Percentiles rank a stretch among this genome's conserved stretches.
Evolutionary conservation across 768 basidiomycete species (phyloP).

Genomic region (Floccularia luteovirens): DNA sequence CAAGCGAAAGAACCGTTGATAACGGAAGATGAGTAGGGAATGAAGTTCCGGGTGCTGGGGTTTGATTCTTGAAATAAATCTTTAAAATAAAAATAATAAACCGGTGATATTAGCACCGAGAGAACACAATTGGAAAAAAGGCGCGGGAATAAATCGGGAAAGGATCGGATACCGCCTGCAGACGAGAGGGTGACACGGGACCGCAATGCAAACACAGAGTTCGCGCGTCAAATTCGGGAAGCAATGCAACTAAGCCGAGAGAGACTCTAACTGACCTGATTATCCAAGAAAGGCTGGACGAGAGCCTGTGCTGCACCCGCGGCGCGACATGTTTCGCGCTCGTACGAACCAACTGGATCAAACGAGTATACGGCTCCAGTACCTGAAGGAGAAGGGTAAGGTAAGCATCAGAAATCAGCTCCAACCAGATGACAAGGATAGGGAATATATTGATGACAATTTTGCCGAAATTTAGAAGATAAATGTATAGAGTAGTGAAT

Average conservation of each 20-base stretch:
- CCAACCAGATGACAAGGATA: neutral
- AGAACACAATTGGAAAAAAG: conserved; percentile 15
- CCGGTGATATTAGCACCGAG: conserved; percentile 8
- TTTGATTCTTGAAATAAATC: conserved; percentile 99
- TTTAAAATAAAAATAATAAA: conserved; percentile 27
- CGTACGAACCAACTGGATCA: conserved; percentile 97
- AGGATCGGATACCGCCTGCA: conserved; percentile 30
- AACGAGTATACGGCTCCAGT: conserved; percentile 99
- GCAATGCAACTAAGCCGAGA: conserved; percentile 5
- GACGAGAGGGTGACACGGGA: conserved; percentile 10
- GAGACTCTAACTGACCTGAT: conserved; percentile 63
- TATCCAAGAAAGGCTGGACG: conserved; percentile 97
- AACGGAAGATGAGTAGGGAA: conserved; percentile 83
- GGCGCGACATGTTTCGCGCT: conserved; percentile 93
- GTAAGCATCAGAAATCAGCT: conserved; percentile 9
- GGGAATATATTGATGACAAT: no score
- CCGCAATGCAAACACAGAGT: conserved; percentile 3
- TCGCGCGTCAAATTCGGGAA: conserved; percentile 15
- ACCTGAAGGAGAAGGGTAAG: conserved; percentile 39
- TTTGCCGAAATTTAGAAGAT: neutral
- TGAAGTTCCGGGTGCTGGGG: conserved; percentile 57
- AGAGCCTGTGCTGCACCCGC: conserved; percentile 93
- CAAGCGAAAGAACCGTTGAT: conserved; percentile 70
- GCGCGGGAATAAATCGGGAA: conserved; percentile 37
- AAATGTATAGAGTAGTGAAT: neutral